A percentile compares a stretch with the other conserved stretches of the same genome.
phyloP scores from a whole-genome alignment of 2,329 filamentous ascomycete genomes.

The Pseudogymnoascus sp. region DNA sequence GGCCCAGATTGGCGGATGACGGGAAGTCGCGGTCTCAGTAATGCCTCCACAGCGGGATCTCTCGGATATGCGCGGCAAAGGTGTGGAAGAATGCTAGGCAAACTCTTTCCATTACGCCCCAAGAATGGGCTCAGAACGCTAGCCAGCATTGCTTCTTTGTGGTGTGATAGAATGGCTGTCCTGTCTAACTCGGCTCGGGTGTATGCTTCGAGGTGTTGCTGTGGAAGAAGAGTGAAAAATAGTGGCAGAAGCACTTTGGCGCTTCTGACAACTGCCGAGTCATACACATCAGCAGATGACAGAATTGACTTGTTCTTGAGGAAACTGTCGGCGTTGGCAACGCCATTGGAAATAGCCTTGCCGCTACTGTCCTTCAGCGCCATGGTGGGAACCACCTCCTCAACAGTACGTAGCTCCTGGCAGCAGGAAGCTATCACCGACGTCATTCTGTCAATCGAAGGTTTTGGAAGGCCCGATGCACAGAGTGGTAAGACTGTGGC shows the following conservation, averaged over 20 bases:
- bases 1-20: constrained; percentile 20
- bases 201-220: constrained; percentile 60
- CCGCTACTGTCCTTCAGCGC: constrained; percentile 19
- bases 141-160: constrained; percentile 67
- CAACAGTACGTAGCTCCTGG: constrained; percentile 57
- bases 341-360: constrained; percentile 28
- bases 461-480: constrained; percentile 61
- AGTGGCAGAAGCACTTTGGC: constrained; percentile 56
- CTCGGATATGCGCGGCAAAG: constrained; percentile 58
- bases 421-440: constrained; percentile 62
- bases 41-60: constrained; percentile 61
- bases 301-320: constrained; percentile 40
- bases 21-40: constrained; percentile 51
- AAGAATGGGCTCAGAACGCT: constrained; percentile 74
- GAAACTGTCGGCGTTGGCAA: constrained; percentile 65
- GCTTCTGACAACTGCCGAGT: constrained; percentile 43
- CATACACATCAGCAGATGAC: constrained; percentile 25
- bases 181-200: constrained; percentile 71
- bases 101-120: constrained; percentile 54
- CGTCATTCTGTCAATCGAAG: constrained; percentile 55
- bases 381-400: constrained; percentile 29
- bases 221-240: constrained; percentile 56
- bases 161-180: constrained; percentile 64
- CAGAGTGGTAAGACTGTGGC: constrained; percentile 50
- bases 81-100: constrained; percentile 73